Conservation (phyloP, 2,329 filamentous ascomycete genomes). For the Monilinia aucupariae region DNA sequence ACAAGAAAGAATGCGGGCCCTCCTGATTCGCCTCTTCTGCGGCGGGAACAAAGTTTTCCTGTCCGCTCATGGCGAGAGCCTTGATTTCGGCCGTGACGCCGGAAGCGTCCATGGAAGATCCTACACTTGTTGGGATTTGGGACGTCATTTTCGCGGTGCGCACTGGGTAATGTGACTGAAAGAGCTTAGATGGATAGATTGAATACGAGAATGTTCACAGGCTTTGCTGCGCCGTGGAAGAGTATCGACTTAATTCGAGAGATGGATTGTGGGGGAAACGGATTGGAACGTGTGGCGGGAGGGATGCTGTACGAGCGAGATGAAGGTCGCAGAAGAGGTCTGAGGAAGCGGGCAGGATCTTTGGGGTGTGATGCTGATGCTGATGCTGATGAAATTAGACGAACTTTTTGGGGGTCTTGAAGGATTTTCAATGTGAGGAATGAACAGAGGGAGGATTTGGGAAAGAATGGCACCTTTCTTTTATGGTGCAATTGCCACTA, state of each 20-base stretch:
- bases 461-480: not conserved
- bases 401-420: not conserved
- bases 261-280: not conserved
- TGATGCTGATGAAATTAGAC: not conserved
- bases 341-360: not conserved
- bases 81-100: conserved; percentile 13
- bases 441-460: not conserved
- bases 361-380: not conserved
- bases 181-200: conserved; percentile 1
- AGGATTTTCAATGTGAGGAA: not conserved
- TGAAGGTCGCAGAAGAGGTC: conserved; percentile 9
- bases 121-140: conserved; percentile 12
- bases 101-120: conserved; percentile 2
- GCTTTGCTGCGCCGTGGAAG: not conserved
- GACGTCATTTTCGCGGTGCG: conserved; percentile 7
- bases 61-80: conserved; percentile 18
- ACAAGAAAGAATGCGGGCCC: conserved; percentile 26
- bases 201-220: conserved; percentile 3
- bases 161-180: conserved; percentile 13
- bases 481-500: not conserved
- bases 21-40: conserved; percentile 20
- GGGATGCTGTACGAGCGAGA: conserved; percentile 5
- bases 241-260: not conserved
- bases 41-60: conserved; percentile 24
- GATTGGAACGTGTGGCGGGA: conserved; percentile 8